Base-by-base conservation (phyloP, 139 green algal genomes). In the Pleodorina starrii region DNA sequence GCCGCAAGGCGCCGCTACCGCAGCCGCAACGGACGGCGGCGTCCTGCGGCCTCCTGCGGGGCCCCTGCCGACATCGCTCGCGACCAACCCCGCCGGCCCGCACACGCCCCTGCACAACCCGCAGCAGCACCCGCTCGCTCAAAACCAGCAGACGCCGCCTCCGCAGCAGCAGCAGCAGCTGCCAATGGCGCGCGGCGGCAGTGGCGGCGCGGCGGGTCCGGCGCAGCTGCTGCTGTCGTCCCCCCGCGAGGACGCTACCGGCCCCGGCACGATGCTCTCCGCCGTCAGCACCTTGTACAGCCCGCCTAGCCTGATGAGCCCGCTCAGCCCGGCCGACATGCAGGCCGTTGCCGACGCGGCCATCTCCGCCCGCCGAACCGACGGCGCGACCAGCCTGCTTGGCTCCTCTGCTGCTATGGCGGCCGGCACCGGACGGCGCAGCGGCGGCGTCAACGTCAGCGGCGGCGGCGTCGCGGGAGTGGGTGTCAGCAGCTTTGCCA, bases 271-370 rank as follows among this genome's bases (percentile, higher is more conserved):
- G 27, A 25, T 82, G 44, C 46, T 82, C 10, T 63, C 74, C 29
- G 74, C 46, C 44, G 29, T 48, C 44, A 82, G 44, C 46, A 25
- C 74, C n/a, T 6, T 82, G 44, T 63, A 82, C 43, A 82, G 74
- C 74, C 44, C 38, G 44, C 44, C 44, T 21, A 82, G 74, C 74
- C 19, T 46, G 32, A 82, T 82, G 74, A 82, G 74, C 46, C 74
- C 74, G 6, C 27, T 63, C 44, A 82, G 72, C 35, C 72, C 72
- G 27, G 27, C 32, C 40, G 72, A 80, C 10, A 5, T 43, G 42
- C 72, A 80, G 2, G 72, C 42, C 0, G 43, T 43, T 38, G 27
- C 72, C 40, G 72, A 59, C 40, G 57, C 72, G 19, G 40, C 72
- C 40, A 80, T 36, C 10, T 54, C 40, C 29, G n/a, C n/a, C n/a